phyloP scores from a whole-genome alignment of 176 grass and related monocot species.

The Metroxylon sagu region DNA sequence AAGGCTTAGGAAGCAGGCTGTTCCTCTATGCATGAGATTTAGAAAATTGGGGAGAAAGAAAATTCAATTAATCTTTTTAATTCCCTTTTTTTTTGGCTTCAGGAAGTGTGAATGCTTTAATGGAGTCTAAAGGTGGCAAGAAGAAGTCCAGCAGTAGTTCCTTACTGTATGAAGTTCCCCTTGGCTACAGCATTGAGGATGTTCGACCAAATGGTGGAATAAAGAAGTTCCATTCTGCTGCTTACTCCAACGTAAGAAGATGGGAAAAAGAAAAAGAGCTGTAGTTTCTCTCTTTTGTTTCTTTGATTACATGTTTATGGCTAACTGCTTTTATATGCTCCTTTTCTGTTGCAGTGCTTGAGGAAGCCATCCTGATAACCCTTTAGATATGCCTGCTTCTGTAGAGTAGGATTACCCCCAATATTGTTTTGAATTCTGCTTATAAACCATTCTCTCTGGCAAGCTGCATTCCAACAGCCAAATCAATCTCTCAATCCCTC shows the following conservation, averaged over 20 bases:
- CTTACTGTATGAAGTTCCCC: conserved; percentile 67
- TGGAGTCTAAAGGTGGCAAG: conserved; percentile 66
- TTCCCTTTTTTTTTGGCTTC: neutral
- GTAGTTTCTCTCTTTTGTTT: too few species aligned
- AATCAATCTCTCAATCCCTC: neutral
- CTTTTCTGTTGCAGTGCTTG: conserved; percentile 38
- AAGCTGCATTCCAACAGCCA: conserved; percentile 34
- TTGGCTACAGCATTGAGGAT: conserved; percentile 68
- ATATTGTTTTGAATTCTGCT: conserved; percentile 7
- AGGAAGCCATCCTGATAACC: conserved; percentile 62
- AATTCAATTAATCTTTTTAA: neutral
- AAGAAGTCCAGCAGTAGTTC: conserved; percentile 68
- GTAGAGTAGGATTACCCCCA: conserved; percentile 15
- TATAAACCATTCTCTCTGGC: conserved; percentile 23
- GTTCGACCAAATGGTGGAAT: conserved; percentile 55
- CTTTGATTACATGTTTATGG: too few species aligned
- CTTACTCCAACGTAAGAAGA: conserved; percentile 57
- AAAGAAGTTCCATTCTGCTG: conserved; percentile 66
- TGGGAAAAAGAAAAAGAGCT: neutral
- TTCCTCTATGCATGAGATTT: too few species aligned
- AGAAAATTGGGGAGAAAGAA: too few species aligned
- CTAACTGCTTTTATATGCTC: too few species aligned
- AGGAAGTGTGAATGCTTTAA: conserved; percentile 41
- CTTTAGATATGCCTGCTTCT: neutral
- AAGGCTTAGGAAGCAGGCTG: too few species aligned